Evolutionary conservation across 179 eudicot species (phyloP), one percentile per base, ranked within the genome.

Genomic region (Monotropa hypopitys): DNA sequence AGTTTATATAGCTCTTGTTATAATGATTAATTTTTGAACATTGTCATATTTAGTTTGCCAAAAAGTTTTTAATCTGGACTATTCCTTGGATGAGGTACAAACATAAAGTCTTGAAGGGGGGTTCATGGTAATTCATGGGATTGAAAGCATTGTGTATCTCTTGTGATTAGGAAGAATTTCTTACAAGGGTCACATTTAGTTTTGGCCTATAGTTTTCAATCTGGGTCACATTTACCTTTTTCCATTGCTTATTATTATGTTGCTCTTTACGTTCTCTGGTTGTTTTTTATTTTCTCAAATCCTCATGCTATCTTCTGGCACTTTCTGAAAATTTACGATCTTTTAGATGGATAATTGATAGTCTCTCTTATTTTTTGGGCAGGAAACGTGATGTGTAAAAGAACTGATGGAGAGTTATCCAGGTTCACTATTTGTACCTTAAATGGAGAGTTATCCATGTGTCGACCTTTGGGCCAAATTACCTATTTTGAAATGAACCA

Each of bases 391-490:
- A 50, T 0, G 10, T 67, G 67, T 69, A 70, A 56, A 53, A 54
- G 9, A 40, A 28, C 43, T 23, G 66, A 67, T 42, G 26, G 50
- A 42, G 66, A 21, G 40, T 38, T n/a, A 50, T 67, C 7, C 40
- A 49, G 61, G 72, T 65, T 76, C 32, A 49, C 79, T 23, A 21
- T 50, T 67, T 23, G 23, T 77, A 77, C 23, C 74, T 49, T 67
- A 15, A n/a, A 20, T 62, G 23, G n/a, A n/a, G n/a, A n/a, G n/a
- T n/a, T n/a, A n/a, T n/a, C n/a, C n/a, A n/a, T 75, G 78, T 70
- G 50, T 9, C 45, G 18, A 8, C 72, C 40, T 59, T 32, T 50
- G 9, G 50, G 63, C 33, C 62, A 38, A 40, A 63, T 40, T 7
- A 68, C 53, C 53, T 42, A 35, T 51, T 21, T 23, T 77, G 56